Base-by-base conservation (phyloP, 805 yeast genomes). In the Saccharomycopsis vini region DNA sequence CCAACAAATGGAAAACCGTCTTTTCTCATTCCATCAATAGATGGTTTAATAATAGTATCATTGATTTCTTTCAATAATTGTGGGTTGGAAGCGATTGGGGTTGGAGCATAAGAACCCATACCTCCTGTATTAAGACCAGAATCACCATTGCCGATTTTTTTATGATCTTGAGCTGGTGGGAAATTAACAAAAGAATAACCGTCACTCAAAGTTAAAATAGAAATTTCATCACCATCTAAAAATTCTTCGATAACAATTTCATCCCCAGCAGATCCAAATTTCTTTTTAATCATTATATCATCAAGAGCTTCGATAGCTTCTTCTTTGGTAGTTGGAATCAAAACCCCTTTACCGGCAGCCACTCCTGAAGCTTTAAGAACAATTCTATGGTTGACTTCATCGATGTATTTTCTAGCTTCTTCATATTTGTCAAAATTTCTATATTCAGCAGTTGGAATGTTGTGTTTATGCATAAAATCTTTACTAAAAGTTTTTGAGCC, bases 31-130 rank as follows among this genome's bases (percentile, higher is more conserved):
- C 98, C 97, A 55, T 80, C 88, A 57, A 92, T 81, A 30, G 96
- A 84, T 45, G 97, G 97, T 64, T 81, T 79, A 56, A 94, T 73
- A 55, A 94, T 73, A n/a, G 73, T 69, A 39, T 69, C 67, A 57
- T 88, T 78, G 59, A 92, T 88, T 62, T 78, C 70, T 49, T 71
- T 66, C 56, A 89, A 63, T 30, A 92, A 61, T 20, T 73, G 70
- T 2, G 86, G 79, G 13, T 43, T 42, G 16, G 97, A 86, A 16
- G 94, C 97, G 50, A 87, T 71, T 45, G 98, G 98, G 9, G 97
- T 95, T 26, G 99, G 99, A 5, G 97, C 92, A 59, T 92, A 92
- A 5, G 97, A 95, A 52, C 99, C 99, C 99, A 92, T 92, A 51
- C 99, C 99, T 54, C 99, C 99, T 31, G 99, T 92, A 67, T 92